Evolutionary conservation across 345 rosid genomes (phyloP).

Genomic region (Crucihimalaya himalaica): DNA sequence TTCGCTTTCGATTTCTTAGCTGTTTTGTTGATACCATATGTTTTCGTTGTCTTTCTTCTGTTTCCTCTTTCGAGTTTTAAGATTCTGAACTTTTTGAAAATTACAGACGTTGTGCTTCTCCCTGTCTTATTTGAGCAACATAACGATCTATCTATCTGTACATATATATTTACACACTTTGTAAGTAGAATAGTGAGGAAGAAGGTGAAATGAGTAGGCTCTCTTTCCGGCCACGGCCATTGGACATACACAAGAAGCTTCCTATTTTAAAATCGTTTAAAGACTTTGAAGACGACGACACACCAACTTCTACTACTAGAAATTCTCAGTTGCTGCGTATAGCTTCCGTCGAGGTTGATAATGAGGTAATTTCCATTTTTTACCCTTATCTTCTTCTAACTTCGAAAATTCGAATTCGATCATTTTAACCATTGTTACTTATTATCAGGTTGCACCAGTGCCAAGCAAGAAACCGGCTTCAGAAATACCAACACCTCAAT

Average conservation of each 20-base stretch:
- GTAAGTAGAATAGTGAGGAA: slow-evolving; percentile 27
- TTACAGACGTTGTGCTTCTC: slow-evolving; percentile 2
- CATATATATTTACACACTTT: neutral
- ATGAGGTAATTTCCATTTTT: slow-evolving; percentile 45
- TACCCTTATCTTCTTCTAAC: neutral
- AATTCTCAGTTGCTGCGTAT: slow-evolving; percentile 75
- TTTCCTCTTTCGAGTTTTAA: neutral
- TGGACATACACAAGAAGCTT: slow-evolving; percentile 95
- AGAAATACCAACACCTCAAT: slow-evolving; percentile 94
- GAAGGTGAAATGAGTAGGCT: slow-evolving; percentile 77
- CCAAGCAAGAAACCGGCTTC: slow-evolving; percentile 71
- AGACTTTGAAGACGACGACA: slow-evolving; percentile 96
- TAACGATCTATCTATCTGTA: neutral
- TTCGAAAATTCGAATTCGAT: neutral
- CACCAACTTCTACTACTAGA: slow-evolving; percentile 70
- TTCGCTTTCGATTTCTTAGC: slow-evolving; percentile 12
- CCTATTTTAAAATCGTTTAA: slow-evolving; percentile 88
- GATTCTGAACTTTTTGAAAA: neutral
- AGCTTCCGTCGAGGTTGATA: slow-evolving; percentile 52
- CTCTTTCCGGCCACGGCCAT: slow-evolving; percentile 91
- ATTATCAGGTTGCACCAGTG: slow-evolving; percentile 52
- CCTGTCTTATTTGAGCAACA: slow-evolving; percentile 17
- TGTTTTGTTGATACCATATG: neutral
- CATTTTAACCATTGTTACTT: neutral
- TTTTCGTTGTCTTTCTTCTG: slow-evolving; percentile 9